Base-by-base conservation (phyloP, 345 rosid species). In the Viola odorata region DNA sequence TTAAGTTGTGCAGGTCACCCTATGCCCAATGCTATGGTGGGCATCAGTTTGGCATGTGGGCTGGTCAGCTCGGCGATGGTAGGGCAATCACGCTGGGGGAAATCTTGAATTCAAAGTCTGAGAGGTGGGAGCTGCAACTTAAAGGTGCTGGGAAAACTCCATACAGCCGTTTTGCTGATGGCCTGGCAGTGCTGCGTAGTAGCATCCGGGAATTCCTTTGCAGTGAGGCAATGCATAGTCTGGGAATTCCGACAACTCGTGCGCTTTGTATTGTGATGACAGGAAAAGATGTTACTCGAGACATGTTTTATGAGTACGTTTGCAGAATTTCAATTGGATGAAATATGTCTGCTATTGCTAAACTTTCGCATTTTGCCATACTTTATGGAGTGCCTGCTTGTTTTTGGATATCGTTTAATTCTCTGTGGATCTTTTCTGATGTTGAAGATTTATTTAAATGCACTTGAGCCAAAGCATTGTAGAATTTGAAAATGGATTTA, bases 41-140 rank as follows among this genome's bases (percentile, higher is more conserved):
- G 60, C 96, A 94, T 76, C 97, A 90, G 64, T 94, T 94, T 80
- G 96, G 99, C 58, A 84, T 69, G 79, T 95, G 97, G 99, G 99
- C 97, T 57, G 97, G 97, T 75, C 99, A 95, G 75, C 78, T 95
- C 48, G 99, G 99, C 71, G 99, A 95, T 74, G 99, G 99, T 37
- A 85, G 99, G 65, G 99, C 97, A 69, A 88, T 95, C 53, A 85
- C 96, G 7, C 82, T 95, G 0, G 99, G 99, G 45, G 96, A 88
- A 74, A 68, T 86, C 81, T 63, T 91, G 49, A 91, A 84, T 77
- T 85, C 84, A n/a, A 86, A 78, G 76, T 75, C 77, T 32, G 85
- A 91, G 78, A 85, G 97, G 72, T 95, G 97, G 99, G 99, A 95
- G 56, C 79, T 91, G 77, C 97, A 95, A 79, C 97, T 91, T 57